Evolutionary conservation across 1,284 basidiomycete genomes (phyloP).

Genomic region (Exobasidium rhododendri): DNA sequence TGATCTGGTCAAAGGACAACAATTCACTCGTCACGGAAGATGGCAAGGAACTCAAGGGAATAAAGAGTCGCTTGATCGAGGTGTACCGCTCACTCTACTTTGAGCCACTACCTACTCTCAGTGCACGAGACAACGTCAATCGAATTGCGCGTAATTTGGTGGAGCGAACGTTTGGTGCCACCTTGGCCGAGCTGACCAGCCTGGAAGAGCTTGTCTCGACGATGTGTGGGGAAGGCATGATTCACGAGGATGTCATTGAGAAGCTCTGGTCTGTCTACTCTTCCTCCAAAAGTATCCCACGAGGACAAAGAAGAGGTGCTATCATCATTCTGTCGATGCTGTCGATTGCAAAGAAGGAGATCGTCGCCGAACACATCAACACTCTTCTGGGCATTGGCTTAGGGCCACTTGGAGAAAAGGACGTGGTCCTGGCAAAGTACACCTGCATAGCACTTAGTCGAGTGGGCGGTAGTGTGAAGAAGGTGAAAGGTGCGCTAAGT

Average conservation of each 20-base stretch:
- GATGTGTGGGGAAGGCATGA: constrained; percentile 77
- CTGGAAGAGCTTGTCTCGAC: constrained; percentile 92
- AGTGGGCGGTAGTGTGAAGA: constrained; percentile 89
- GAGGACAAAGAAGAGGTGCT: constrained; percentile 80
- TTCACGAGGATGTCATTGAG: constrained; percentile 77
- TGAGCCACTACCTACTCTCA: constrained; percentile 59
- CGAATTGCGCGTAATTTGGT: constrained; percentile 99
- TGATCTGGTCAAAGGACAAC: constrained; percentile 97
- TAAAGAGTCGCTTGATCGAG: constrained; percentile 81
- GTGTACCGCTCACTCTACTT: constrained; percentile 88
- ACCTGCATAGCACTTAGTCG: constrained; percentile 90
- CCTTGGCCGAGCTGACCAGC: constrained; percentile 90
- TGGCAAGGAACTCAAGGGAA: constrained; percentile 71
- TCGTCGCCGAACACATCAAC: constrained; percentile 85
- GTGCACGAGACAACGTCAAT: constrained; percentile 79
- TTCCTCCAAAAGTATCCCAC: constrained; percentile 59
- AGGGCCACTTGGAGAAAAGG: constrained; percentile 68
- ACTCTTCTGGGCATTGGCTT: constrained; percentile 82
- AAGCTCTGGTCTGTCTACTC: constrained; percentile 92
- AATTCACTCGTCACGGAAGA: constrained; percentile 68
- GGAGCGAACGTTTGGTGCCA: constrained; percentile 61
- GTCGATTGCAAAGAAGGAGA: constrained; percentile 74
- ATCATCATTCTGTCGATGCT: constrained; percentile 96
- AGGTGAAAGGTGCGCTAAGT: constrained; percentile 77
- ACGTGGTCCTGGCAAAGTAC: constrained; percentile 84